Evolutionary conservation across 75 land plant species (phyloP), one percentile per base, ranked within the genome.

Genomic region (Cryptomeria japonica): DNA sequence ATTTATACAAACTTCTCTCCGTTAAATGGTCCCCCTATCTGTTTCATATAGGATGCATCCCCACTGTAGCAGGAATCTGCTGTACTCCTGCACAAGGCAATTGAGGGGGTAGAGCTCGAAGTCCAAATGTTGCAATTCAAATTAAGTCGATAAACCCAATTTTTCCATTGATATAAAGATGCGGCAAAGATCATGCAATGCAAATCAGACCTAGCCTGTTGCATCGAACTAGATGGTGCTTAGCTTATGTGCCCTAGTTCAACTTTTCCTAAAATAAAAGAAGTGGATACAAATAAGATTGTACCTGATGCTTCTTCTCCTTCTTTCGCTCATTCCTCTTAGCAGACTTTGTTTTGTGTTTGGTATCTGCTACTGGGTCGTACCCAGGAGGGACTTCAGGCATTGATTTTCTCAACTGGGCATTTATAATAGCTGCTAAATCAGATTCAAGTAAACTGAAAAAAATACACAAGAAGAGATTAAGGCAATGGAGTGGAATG

Each of bases 321-420:
- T 98, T 98, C 90, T 95, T 91, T 90, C 93, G 95, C 87, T 98
- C 96, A 87, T 98, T 98, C 86, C 98, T 94, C 94, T 96, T 98
- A 2, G 94, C 96, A 14, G 99, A 92, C 90, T 98, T 98, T 42
- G 95, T 95, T 88, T 97, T 98, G 0, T 97, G 93, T 90, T 95
- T 97, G 34, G 87, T 80, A 80, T 91, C 95, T 80, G 64, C 41
- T 37, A 28, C 87, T 7, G 93, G 95, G 87, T 96, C 96, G 84
- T 93, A 97, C 49, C 99, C 99, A 9, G 99, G 99, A 1, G 97
- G 97, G 25, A 85, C 93, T 28, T 90, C 92, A 32, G 91, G 91
- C 36, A 85, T 34, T 53, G 87, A 87, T 87, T 92, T 95, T 92
- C 90, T 94, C 89, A 89, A 89, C 99, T 92, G 94, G 95, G 87